phyloP scores from a whole-genome alignment of 164 flowering plant species.

The Umbilicus rupestris region DNA sequence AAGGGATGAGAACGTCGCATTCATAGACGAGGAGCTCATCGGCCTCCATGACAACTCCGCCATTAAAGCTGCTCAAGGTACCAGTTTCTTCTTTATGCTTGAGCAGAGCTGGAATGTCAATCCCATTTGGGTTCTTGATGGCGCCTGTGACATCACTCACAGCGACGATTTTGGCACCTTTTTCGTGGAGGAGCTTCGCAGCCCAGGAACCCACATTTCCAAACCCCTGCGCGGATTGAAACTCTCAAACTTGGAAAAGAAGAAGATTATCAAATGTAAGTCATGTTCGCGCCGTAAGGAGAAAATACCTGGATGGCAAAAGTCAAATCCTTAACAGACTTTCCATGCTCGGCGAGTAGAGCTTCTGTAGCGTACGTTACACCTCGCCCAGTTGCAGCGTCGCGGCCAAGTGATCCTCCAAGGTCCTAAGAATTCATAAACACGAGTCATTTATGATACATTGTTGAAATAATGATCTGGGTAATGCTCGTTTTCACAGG shows the following conservation, averaged over 20 bases:
- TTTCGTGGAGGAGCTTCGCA: constrained; percentile 55
- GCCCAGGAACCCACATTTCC: constrained; percentile 88
- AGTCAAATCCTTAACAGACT: constrained; percentile 25
- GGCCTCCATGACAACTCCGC: constrained; percentile 50
- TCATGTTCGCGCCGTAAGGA: neutral
- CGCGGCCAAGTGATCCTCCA: constrained; percentile 57
- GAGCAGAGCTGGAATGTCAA: constrained; percentile 42
- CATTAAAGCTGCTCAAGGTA: constrained; percentile 37
- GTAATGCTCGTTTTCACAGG: neutral
- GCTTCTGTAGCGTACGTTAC: constrained; percentile 48
- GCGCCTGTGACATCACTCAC: constrained; percentile 78
- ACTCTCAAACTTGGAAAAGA: neutral
- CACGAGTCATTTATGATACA: neutral
- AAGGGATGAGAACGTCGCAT: constrained; percentile 81
- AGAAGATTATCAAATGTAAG: neutral
- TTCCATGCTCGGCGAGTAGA: constrained; percentile 41
- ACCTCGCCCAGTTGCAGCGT: constrained; percentile 55
- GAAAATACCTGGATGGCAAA: constrained; percentile 16
- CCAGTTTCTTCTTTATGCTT: constrained; percentile 48
- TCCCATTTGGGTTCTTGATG: constrained; percentile 44
- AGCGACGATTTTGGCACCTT: constrained; percentile 66
- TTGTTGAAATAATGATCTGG: neutral
- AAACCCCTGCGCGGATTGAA: constrained; percentile 40
- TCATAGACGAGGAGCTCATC: constrained; percentile 58
- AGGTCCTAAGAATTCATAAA: constrained; percentile 29